Base-by-base conservation (phyloP, 2,329 filamentous ascomycete species). In the Xylariales sp. region DNA sequence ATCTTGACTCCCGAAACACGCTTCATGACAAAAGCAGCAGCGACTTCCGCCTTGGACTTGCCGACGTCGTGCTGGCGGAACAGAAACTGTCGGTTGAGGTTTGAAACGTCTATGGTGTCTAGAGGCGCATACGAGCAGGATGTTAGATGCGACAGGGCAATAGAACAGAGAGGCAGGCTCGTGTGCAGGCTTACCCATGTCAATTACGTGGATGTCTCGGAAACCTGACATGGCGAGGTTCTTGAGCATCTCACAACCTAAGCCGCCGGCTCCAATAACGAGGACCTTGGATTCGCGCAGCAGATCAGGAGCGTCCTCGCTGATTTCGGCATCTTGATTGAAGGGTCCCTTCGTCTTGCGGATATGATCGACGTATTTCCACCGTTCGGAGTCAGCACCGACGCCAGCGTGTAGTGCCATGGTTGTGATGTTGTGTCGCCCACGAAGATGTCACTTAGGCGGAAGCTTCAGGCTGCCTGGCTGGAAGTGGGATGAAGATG, bases 31-130 rank as follows among this genome's bases (percentile, higher is more conserved):
- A 97, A 97, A 10, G 77, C 76, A 7, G 93, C 93, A 4, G 93
- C 93, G 29, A 95, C 87, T 56, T 93, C 88, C 34, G 94, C 93
- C 66, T 98, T 98, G 50, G 77, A 87, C 55, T 88, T 91, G 25
- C 94, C 93, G 19, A 98, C 91, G 60, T 98, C 93, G 43, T 81
- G 72, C 52, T 90, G 78, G 16, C 93, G 87, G 65, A 98, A 98
- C 42, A 98, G 79, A 57, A 98, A 98, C 55, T 98, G 93, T 29
- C 93, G 85, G 64, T 98, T 98, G 16, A 98, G 76, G 60, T 98
- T 98, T 35, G 90, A 96, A 43, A 98, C 91, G 57, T 98, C 93
- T 61, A 98, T 98, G 2, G 91, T 98, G 63, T 98, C 89, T 88
- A 45, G 49, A 18, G 7, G 21, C 14, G 11, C 6, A 37, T 49